Conservation (phyloP, 805 yeast species). For the Candida vaughaniae region DNA sequence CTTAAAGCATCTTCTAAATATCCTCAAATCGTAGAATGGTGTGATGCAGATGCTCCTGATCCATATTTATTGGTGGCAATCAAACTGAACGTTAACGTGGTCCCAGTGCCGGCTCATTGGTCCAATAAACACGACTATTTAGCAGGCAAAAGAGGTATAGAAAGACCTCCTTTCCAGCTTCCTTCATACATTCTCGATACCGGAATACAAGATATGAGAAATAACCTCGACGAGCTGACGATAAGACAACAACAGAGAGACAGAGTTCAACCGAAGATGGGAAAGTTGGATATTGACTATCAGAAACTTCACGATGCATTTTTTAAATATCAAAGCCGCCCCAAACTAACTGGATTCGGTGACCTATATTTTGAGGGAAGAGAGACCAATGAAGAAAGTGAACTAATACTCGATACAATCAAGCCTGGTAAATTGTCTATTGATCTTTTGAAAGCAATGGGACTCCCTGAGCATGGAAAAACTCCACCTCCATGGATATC, state of each 20-base stretch:
- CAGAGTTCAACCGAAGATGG: conserved; percentile 86
- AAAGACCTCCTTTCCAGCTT: conserved; percentile 68
- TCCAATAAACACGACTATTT: conserved; percentile 71
- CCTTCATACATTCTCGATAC: conserved; percentile 80
- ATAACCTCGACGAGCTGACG: conserved; percentile 54
- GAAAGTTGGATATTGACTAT: conserved; percentile 81
- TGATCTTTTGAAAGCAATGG: conserved; percentile 66
- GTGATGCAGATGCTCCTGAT: conserved; percentile 79
- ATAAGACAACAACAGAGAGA: conserved; percentile 76
- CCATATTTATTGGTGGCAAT: conserved; percentile 65
- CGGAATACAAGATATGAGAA: conserved; percentile 85
- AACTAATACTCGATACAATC: conserved; percentile 32
- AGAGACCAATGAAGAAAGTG: conserved; percentile 47
- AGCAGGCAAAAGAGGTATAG: conserved; percentile 62
- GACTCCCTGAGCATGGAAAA: conserved; percentile 48
- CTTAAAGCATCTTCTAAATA: conserved; percentile 58
- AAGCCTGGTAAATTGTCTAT: conserved; percentile 71
- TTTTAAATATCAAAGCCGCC: conserved; percentile 76
- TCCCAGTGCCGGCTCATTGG: conserved; percentile 89
- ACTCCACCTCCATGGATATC: conserved; percentile 77
- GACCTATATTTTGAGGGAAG: conserved; percentile 79
- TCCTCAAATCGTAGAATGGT: conserved; percentile 85
- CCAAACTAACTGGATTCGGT: conserved; percentile 66
- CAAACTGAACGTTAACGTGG: conserved; percentile 62
- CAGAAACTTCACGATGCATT: conserved; percentile 81